Percentiles rank a stretch among this genome's conserved stretches.
Conservation (phyloP, 1,284 basidiomycete species). For the Inonotus hispidus region DNA sequence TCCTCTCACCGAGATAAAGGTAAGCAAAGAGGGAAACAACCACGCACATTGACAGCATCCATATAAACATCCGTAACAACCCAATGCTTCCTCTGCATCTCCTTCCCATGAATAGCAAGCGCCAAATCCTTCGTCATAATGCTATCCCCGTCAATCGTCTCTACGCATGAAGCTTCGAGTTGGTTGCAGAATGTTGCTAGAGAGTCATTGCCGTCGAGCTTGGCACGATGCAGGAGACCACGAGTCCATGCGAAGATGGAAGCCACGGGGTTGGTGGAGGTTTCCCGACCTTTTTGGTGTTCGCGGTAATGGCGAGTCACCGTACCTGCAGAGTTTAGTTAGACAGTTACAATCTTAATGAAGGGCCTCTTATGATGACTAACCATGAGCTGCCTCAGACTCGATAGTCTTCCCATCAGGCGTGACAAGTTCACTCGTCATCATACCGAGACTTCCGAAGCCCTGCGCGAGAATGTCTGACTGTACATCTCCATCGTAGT, state of each 20-base stretch:
- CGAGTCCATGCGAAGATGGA: conserved; percentile 99
- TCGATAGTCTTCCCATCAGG: conserved; percentile 92
- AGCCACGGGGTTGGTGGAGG: conserved; percentile 96
- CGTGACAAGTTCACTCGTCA: conserved; percentile 96
- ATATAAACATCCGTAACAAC: conserved; percentile 88
- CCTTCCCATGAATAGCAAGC: conserved; percentile 90
- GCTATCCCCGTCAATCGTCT: conserved; percentile 86
- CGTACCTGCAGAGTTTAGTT: conserved; percentile 42
- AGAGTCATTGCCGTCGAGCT: conserved; percentile 80
- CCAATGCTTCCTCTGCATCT: conserved; percentile 90
- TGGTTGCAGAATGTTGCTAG: conserved; percentile 75
- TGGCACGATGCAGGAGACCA: conserved; percentile 89
- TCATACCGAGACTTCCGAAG: conserved; percentile 93
- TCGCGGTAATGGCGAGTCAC: conserved; percentile 97
- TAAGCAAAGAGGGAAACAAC: background rate
- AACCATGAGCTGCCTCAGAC: conserved; percentile 91
- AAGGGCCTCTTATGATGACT: conserved; percentile 6
- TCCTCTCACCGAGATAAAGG: background rate
- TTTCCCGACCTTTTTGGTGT: conserved; percentile 94
- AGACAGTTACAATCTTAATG: background rate
- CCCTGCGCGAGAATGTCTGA: conserved; percentile 93
- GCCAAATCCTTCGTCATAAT: conserved; percentile 98
- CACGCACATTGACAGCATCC: conserved; percentile 78
- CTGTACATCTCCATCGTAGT: conserved; percentile 95
- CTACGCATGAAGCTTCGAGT: conserved; percentile 86